A percentile compares a stretch with the other conserved stretches of the same genome.
phyloP scores from a whole-genome alignment of 352 stramenopile species.

The Phytopythium oedochilum region DNA sequence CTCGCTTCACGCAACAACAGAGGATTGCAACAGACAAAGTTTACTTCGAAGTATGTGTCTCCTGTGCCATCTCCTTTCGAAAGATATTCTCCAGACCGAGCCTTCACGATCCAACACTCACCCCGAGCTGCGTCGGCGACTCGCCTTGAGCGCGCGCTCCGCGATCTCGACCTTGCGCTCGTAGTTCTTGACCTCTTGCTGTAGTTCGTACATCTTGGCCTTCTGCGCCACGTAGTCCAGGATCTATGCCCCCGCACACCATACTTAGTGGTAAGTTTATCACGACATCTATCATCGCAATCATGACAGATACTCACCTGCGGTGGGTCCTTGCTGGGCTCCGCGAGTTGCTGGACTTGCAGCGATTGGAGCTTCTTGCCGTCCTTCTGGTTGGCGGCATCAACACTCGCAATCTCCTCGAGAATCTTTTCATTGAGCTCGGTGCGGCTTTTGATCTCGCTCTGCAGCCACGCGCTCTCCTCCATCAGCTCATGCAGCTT shows the following conservation, averaged over 20 bases:
- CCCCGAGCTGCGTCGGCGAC: constrained; percentile 7
- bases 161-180: constrained; percentile 92
- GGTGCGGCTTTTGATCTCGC: constrained; percentile 74
- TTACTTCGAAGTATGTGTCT: too few species aligned
- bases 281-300: too few species aligned
- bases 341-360: constrained; percentile 57
- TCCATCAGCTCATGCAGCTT: constrained; percentile 82
- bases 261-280: too few species aligned
- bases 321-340: constrained; percentile 82
- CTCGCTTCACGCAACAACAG: too few species aligned
- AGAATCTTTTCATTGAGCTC: constrained; percentile 88
- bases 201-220: constrained; percentile 85
- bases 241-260: constrained; percentile 27
- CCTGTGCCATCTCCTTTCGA: too few species aligned
- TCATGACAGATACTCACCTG: constrained; percentile 24
- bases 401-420: constrained; percentile 62
- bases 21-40: too few species aligned
- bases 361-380: constrained; percentile 46
- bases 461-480: constrained; percentile 74
- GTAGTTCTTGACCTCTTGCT: constrained; percentile 88
- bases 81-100: too few species aligned
- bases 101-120: not conserved
- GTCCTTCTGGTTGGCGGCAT: constrained; percentile 73
- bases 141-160: constrained; percentile 74
- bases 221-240: constrained; percentile 91